Evolutionary conservation across 2,329 filamentous ascomycete species (phyloP).

Genomic region (Metarhizium brunneum): DNA sequence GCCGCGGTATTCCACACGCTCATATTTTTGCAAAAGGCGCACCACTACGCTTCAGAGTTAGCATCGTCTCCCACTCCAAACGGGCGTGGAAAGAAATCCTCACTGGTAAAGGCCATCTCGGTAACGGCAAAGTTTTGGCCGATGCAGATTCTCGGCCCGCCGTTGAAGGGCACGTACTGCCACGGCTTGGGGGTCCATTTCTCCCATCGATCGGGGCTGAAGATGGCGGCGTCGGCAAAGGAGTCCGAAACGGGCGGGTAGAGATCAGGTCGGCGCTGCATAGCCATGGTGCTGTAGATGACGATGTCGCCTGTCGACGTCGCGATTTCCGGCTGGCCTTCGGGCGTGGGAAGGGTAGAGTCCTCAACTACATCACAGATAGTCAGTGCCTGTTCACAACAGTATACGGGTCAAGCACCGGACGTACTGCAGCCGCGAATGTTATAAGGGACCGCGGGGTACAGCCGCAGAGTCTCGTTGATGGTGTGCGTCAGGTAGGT

Average conservation of each 20-base stretch:
- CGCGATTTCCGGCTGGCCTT: conserved; percentile 51
- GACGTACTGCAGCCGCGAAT: conserved; percentile 36
- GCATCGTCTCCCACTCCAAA: background rate
- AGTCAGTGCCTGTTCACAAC: background rate
- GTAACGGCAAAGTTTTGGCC: conserved; percentile 76
- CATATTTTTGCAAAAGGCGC: conserved; percentile 51
- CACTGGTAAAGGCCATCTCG: conserved; percentile 42
- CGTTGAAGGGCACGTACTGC: conserved; percentile 69
- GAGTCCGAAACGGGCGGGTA: conserved; percentile 42
- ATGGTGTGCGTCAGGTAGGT: conserved; percentile 67
- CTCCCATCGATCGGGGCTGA: conserved; percentile 60
- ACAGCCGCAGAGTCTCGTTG: conserved; percentile 69
- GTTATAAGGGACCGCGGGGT: conserved; percentile 74
- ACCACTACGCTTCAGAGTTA: conserved; percentile 23
- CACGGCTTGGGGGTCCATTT: conserved; percentile 55
- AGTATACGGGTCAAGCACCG: too few relatives aligned
- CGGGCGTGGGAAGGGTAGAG: conserved; percentile 61
- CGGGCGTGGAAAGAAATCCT: background rate
- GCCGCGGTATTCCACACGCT: conserved; percentile 38
- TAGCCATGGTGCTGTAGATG: conserved; percentile 57
- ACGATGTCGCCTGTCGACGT: conserved; percentile 58
- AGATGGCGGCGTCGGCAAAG: conserved; percentile 39
- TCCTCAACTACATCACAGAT: conserved; percentile 50
- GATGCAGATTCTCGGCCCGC: conserved; percentile 64
- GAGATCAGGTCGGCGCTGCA: conserved; percentile 61